These are phyloP conservation scores for Scortechinia acanthostroma DNA, from an alignment of 2,329 filamentous ascomycete genomes.

Conservation along the genomic window DNA sequence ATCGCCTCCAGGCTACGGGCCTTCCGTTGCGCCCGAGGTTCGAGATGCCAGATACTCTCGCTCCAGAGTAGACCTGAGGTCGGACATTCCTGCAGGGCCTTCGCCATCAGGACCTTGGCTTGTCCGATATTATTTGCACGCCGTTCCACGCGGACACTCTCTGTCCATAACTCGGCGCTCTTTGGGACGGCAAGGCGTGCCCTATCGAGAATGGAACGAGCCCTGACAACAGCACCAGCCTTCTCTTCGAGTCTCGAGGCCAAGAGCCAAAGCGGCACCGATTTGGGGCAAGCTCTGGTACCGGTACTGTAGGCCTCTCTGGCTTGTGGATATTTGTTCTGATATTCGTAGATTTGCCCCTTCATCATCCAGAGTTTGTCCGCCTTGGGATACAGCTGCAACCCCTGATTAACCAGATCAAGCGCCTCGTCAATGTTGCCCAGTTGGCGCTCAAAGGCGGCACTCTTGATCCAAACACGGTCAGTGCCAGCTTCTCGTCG, in stretches of 20 bases:
- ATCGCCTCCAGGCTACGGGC: constrained; percentile 87
- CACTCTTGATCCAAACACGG: constrained; percentile 93
- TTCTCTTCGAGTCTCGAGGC: constrained; percentile 83
- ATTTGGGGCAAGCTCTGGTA: constrained; percentile 77
- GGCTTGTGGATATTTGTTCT: constrained; percentile 74
- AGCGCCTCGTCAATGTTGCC: constrained; percentile 75
- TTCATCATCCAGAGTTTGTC: constrained; percentile 98
- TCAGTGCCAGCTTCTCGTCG: constrained; percentile 87
- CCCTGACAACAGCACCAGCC: constrained; percentile 77
- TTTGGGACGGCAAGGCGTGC: constrained; percentile 83
- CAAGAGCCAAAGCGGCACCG: constrained; percentile 82
- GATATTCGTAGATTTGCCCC: constrained; percentile 88
- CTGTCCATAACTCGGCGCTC: constrained; percentile 77
- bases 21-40: constrained; percentile 85
- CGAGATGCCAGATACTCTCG: constrained; percentile 92
- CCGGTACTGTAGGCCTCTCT: constrained; percentile 84
- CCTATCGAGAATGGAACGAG: constrained; percentile 85
- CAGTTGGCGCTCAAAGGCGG: constrained; percentile 82
- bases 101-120: constrained; percentile 87
- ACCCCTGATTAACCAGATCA: constrained; percentile 77
- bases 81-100: constrained; percentile 84
- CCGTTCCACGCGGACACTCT: constrained; percentile 87
- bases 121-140: constrained; percentile 77
- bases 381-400: constrained; percentile 77
- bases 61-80: constrained; percentile 78